These are phyloP conservation scores for Mycena galopus DNA, from an alignment of 768 basidiomycete species.

Conservation along the genomic window DNA sequence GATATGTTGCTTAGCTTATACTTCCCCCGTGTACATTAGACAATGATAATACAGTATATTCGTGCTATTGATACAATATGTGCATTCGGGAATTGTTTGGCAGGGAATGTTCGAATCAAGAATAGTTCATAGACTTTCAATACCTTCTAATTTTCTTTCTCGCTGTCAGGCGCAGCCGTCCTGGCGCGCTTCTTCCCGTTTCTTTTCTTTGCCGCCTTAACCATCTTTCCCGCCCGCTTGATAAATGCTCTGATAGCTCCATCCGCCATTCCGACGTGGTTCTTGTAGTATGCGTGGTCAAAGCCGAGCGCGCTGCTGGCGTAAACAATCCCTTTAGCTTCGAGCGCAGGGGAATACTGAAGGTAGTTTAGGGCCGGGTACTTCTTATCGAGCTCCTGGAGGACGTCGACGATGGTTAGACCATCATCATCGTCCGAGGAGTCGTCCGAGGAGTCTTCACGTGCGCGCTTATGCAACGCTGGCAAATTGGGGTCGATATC, in stretches of 20 bases:
- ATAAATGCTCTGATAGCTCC: slow-evolving; percentile 1
- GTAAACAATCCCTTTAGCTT: not conserved
- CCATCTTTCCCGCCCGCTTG: not conserved
- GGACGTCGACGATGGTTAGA: slow-evolving; percentile 4
- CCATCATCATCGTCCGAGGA: not conserved
- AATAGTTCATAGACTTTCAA: not conserved
- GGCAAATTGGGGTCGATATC: not conserved
- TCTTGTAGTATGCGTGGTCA: not conserved
- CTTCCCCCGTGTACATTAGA: not conserved
- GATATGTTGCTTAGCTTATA: slow-evolving; percentile 30
- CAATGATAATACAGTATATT: slow-evolving; percentile 7
- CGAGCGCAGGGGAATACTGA: not conserved
- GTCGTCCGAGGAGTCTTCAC: not conserved
- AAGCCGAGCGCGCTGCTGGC: not conserved
- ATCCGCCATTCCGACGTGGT: slow-evolving; percentile 2
- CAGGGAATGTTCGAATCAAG: not conserved
- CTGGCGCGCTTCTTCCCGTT: slow-evolving; percentile 12
- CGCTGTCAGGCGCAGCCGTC: not conserved
- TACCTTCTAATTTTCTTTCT: slow-evolving; percentile 14
- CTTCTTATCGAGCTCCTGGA: not conserved
- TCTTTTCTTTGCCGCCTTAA: not conserved
- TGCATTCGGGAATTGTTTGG: not conserved
- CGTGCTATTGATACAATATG: slow-evolving; percentile 16
- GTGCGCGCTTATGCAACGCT: not conserved
- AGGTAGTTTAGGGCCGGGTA: slow-evolving; percentile 8